Evolutionary conservation across 805 yeast genomes (phyloP), one percentile per base, ranked within the genome.

Genomic region (Monosporozyma solicola): DNA sequence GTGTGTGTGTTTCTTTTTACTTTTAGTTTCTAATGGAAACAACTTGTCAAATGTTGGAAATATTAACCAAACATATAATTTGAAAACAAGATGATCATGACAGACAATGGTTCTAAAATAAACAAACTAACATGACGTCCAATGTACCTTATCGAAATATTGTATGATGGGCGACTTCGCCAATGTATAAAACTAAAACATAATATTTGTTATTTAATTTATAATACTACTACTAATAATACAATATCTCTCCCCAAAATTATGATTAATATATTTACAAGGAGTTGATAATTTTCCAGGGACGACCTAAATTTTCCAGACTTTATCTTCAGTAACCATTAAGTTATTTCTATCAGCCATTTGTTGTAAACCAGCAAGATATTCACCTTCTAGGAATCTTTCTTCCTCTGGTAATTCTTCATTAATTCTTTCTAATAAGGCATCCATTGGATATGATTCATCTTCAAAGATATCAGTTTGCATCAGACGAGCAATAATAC

Each of bases 311-410:
- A 77, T 73, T 61, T 73, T 73, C 76, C 78, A 78, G 22, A 79
- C 73, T 55, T 71, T 71, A 31, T 72, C 77, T 29, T 76, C 82
- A 9, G 78, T 71, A 24, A 73, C 61, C 80, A 78, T 74, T 48
- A 79, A 54, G 44, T 76, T 72, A 53, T 78, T 77, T 53, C 73
- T 73, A 3, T 65, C 69, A 25, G 72, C 74, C 72, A 79, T 64
- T n/a, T 68, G 60, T 20, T 60, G 60, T 47, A 78, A 60, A 39
- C 80, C 82, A 31, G 73, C 73, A 13, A 65, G 59, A 47, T 75
- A 78, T 58, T 77, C 83, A 5, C 65, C 71, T 5, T 63, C 67
- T 9, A 71, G 70, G 54, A 72, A 79, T 41, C 69, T 70, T n/a
- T 78, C 81, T 54, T 77, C 83, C 50, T 73, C 77, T 6, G 73